Conservation (phyloP, 345 rosid species). For the Ceriops zippeliana region DNA sequence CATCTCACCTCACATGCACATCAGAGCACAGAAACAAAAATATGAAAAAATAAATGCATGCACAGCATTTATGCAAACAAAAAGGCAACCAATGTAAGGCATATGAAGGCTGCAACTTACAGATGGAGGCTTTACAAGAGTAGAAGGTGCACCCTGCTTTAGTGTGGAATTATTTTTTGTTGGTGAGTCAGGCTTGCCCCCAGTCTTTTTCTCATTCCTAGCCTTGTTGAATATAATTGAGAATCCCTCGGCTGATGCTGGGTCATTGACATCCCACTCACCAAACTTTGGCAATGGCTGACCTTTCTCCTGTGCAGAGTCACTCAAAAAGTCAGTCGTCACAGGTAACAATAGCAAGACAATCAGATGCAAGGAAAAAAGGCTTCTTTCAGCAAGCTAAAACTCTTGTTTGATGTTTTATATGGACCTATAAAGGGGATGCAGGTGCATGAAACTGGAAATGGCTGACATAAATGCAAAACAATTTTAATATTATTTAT, state of each 20-base stretch:
- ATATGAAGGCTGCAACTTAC: conserved; percentile 37
- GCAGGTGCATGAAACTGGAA: too few relatives aligned
- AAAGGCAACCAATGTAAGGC: conserved; percentile 6
- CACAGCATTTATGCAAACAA: background rate
- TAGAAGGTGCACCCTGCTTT: conserved; percentile 32
- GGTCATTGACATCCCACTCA: conserved; percentile 35
- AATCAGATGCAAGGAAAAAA: background rate
- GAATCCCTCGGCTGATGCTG: conserved; percentile 32
- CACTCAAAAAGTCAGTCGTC: background rate
- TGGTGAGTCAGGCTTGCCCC: conserved; percentile 34
- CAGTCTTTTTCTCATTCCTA: conserved; percentile 29
- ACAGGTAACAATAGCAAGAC: background rate
- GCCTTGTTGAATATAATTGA: conserved; percentile 33
- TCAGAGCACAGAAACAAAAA: background rate
- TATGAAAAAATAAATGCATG: background rate
- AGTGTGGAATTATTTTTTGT: conserved; percentile 30
- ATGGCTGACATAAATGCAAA: conserved; percentile 1
- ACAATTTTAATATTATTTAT: background rate
- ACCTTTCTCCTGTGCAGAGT: conserved; percentile 20
- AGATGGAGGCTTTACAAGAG: conserved; percentile 55
- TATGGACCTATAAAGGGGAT: too few relatives aligned
- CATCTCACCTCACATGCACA: too few relatives aligned
- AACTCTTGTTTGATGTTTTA: too few relatives aligned
- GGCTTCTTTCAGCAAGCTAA: too few relatives aligned
- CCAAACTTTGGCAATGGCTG: conserved; percentile 36